Percentiles rank a stretch among this genome's conserved stretches.
These are phyloP conservation scores for Leccinum holopus DNA, from an alignment of 1,284 basidiomycete species.

Conservation along the genomic window DNA sequence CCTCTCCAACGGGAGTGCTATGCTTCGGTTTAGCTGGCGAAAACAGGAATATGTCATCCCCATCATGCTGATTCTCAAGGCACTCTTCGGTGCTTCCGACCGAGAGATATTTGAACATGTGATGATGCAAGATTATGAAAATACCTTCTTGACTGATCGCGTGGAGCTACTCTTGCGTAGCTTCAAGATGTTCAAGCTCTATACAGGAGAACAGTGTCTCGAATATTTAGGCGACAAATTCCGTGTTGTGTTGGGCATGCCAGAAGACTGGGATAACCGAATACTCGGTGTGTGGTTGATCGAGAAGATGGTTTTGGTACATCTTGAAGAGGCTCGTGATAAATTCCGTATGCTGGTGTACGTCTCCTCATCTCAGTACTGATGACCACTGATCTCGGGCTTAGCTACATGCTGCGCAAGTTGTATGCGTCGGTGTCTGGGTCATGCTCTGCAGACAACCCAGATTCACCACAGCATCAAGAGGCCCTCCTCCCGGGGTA, in stretches of 20 bases:
- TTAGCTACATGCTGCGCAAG: constrained; percentile 94
- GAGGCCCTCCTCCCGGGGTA: constrained; percentile 95
- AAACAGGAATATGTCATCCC: constrained; percentile 99
- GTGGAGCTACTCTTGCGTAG: constrained; percentile 97
- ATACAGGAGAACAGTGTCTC: constrained; percentile 91
- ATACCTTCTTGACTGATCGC: constrained; percentile 97
- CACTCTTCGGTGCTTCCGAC: constrained; percentile 92
- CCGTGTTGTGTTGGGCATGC: constrained; percentile 86
- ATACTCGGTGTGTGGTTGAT: constrained; percentile 85
- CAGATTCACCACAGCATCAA: constrained; percentile 98
- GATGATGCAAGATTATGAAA: constrained; percentile 95
- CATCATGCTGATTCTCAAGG: constrained; percentile 96
- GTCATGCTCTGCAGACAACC: constrained; percentile 92
- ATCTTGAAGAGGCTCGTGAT: constrained; percentile 86
- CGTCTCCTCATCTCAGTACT: constrained; percentile 9
- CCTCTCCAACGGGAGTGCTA: constrained; percentile 93
- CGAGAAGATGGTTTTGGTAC: constrained; percentile 87
- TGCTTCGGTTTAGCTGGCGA: constrained; percentile 94
- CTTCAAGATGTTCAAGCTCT: constrained; percentile 90
- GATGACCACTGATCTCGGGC: constrained; percentile 15
- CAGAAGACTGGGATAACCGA: constrained; percentile 91
- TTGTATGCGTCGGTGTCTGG: constrained; percentile 91
- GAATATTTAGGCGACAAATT: constrained; percentile 99
- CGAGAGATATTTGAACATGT: constrained; percentile 98
- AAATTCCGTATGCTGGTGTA: constrained; percentile 97